Percentiles rank a stretch among this genome's conserved stretches.
Evolutionary conservation across 2,329 filamentous ascomycete genomes (phyloP).

Genomic region (Xylariaceae sp.): DNA sequence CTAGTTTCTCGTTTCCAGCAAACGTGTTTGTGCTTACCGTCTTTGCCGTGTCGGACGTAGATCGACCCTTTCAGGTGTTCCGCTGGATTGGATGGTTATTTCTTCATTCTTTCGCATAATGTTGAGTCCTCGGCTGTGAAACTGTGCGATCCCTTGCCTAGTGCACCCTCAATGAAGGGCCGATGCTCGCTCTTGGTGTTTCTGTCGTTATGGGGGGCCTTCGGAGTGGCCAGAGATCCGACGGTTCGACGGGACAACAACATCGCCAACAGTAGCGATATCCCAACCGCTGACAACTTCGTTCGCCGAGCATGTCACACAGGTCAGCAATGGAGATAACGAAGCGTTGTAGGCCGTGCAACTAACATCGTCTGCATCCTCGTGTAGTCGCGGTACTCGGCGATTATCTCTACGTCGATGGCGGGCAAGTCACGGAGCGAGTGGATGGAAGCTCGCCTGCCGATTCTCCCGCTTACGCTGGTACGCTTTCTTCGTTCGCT

Average conservation of each 20-base stretch:
- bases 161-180: conserved; percentile 28
- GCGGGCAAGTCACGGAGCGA: conserved; percentile 33
- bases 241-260: conserved; percentile 6
- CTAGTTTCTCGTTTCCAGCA: no score
- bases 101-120: neutral
- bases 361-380: neutral
- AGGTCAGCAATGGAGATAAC: neutral
- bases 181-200: conserved; percentile 25
- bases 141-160: neutral
- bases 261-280: conserved; percentile 1
- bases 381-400: conserved; percentile 31
- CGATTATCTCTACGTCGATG: conserved; percentile 39
- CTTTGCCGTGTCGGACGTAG: no score
- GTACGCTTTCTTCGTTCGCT: conserved; percentile 15
- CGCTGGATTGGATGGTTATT: no score
- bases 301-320: conserved; percentile 16
- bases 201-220: conserved; percentile 27
- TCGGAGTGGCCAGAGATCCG: conserved; percentile 21
- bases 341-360: neutral
- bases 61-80: no score
- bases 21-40: no score
- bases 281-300: conserved; percentile 25
- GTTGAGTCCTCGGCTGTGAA: neutral
- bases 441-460: conserved; percentile 24
- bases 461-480: conserved; percentile 22